A percentile compares a stretch with the other conserved stretches of the same genome.
These are phyloP conservation scores for Aureobasidium leucospermi DNA, from an alignment of 2,329 filamentous ascomycete species.

Conservation along the genomic window DNA sequence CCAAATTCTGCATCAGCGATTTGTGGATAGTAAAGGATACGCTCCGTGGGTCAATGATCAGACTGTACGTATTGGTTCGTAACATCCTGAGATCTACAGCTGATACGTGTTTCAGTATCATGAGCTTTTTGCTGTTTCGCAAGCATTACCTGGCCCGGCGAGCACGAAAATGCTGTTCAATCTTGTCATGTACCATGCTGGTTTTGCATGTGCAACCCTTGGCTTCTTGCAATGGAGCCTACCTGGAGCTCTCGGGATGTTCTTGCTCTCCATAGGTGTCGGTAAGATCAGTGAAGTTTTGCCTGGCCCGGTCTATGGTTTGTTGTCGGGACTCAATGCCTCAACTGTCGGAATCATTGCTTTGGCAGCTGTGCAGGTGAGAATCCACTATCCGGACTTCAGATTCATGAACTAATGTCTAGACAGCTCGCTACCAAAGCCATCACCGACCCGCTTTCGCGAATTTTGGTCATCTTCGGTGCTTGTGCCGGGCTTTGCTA, in stretches of 20 bases:
- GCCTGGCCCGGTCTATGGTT: constrained; percentile 56
- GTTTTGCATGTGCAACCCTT: constrained; percentile 50
- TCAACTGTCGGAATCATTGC: constrained; percentile 66
- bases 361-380: constrained; percentile 52
- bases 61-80: constrained; percentile 38
- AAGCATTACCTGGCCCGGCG: constrained; percentile 59
- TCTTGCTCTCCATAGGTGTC: constrained; percentile 57
- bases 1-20: constrained; percentile 56
- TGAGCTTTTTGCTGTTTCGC: constrained; percentile 63
- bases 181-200: constrained; percentile 57
- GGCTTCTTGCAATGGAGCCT: constrained; percentile 61
- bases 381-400: not conserved
- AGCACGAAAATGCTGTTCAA: constrained; percentile 68
- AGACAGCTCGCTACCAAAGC: constrained; percentile 53
- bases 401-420: not conserved
- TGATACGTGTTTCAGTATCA: constrained; percentile 49
- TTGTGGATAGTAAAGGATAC: constrained; percentile 45
- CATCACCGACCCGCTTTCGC: constrained; percentile 56
- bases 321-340: constrained; percentile 65
- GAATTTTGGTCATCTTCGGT: constrained; percentile 56
- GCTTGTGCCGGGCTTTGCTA: constrained; percentile 60
- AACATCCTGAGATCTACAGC: not conserved
- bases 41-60: constrained; percentile 60
- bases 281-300: constrained; percentile 52
- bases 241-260: constrained; percentile 65